Base-by-base conservation (phyloP, 768 basidiomycete species). In the Cyathus striatus region DNA sequence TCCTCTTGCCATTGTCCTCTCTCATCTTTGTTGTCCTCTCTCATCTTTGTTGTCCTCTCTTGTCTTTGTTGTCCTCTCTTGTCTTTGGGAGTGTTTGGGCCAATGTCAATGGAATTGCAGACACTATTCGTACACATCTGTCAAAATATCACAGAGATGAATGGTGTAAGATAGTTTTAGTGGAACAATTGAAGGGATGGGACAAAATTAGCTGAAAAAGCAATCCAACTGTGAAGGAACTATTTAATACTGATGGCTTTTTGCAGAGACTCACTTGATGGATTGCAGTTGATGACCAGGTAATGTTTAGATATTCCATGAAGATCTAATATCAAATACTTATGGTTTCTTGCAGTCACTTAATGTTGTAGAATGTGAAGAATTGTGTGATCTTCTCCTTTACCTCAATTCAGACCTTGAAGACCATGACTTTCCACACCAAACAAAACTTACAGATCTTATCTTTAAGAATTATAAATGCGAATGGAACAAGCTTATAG, bases 351-450 rank as follows among this genome's bases (percentile, higher is more conserved):
- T 9, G 3, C 23, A 65, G 62, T 55, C 61, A 2, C 34, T 63
- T n/a, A 53, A 57, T 44, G 53, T 58, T 26, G 44, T 60, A 3
- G 60, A 62, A 25, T 49, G 43, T 16, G 38, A 42, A 2, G 57
- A 60, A 23, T 47, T 65, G 22, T 55, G 58, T 0, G 55, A 57
- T 5, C 48, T 65, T 2, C 46, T 63, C 3, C 41, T 55, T 2
- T 55, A 55, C 21, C 32, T 62, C 12, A 50, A 55, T 3, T 44
- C 43, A 0, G 37, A 55, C 5, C 37, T 62, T 7, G 20, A 44
- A 12, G 58, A 62, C 3, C 20, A 41, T 1, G 56, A 63, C 40
- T 43, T 65, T 10, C 61, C 59, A 1, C 58, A 63, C 45, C 52
- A 56, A 1, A 57, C 58, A 16, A 59, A 59, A 34, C 20, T 61